Evolutionary conservation across 75 land plant genomes (phyloP), one percentile per base, ranked within the genome.

Genomic region (Selaginella moellendorffii): DNA sequence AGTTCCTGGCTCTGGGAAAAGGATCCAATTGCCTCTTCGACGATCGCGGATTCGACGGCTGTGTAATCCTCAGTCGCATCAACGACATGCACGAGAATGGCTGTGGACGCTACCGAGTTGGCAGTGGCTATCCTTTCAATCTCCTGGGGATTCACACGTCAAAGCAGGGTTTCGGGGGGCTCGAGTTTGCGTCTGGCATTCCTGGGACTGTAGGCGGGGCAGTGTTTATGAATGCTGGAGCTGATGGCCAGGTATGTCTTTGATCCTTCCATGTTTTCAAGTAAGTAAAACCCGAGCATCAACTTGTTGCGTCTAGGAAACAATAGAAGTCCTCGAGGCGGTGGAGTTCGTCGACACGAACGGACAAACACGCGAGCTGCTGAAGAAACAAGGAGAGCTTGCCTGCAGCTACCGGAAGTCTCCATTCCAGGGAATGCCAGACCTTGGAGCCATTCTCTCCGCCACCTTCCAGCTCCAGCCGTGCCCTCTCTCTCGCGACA

Each of bases 151-250:
- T 83, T 31, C 77, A 68, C 10, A 66, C 69, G 28, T 68, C 79
- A 22, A 71, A 31, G 24, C 83, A 80, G 23, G 86, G 86, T 1
- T 80, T 78, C n/a, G 29, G 79, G 0, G 89, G 89, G 1, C 86
- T 85, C 28, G 89, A 85, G 69, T 85, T 85, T 69, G 86, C 85
- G n/a, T 73, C 71, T 64, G 89, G 86, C 22, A 76, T 85, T 30
- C 89, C 89, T 23, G 86, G 86, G 36, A 85, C 89, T 30, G 86
- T 83, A 18, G 86, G 89, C 1, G 89, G 88, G 14, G 89, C 86
- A 14, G 69, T 68, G 10, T 85, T 68, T 52, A 83, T 85, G 89
- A 85, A 85, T 67, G 89, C 89, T 19, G 81, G 83, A 30, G 89
- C 89, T 28, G 73, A 80, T 69, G 81, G 83, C 23, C 88, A 84